A percentile compares a stretch with the other conserved stretches of the same genome.
Conservation (phyloP, 495 filamentous ascomycete species). For the Neurospora hispaniola region DNA sequence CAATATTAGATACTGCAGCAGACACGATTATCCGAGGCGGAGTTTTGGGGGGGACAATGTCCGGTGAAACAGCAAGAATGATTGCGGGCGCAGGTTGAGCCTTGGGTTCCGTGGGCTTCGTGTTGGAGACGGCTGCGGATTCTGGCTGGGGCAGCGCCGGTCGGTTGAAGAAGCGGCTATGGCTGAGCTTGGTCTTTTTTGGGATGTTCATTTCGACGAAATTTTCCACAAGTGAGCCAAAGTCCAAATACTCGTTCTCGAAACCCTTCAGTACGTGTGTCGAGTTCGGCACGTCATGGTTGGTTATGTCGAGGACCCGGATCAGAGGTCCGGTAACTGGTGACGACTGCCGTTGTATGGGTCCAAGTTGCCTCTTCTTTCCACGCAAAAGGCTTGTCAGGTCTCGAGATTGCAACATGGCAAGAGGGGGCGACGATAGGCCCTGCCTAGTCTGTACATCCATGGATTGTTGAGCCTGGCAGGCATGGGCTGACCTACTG, state of each 20-base stretch:
- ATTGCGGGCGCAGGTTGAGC: constrained; percentile 7
- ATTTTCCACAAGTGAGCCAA: constrained; percentile 27
- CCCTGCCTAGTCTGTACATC: background rate
- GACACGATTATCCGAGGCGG: constrained; percentile 40
- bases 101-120: background rate
- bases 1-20: constrained; percentile 31
- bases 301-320: background rate
- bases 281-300: background rate
- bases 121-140: background rate
- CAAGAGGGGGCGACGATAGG: background rate
- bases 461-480: background rate
- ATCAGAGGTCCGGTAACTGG: background rate
- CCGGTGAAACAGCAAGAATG: constrained; percentile 14
- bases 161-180: constrained; percentile 7
- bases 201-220: constrained; percentile 32
- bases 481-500: background rate
- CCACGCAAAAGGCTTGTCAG: constrained; percentile 7
- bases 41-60: constrained; percentile 9
- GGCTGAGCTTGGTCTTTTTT: constrained; percentile 22
- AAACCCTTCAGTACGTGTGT: constrained; percentile 10
- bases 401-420: background rate
- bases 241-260: constrained; percentile 11
- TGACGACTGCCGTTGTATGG: background rate
- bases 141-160: background rate
- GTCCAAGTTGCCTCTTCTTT: constrained; percentile 8